Base-by-base conservation (phyloP, 2,329 filamentous ascomycete genomes). In the Paecilomyces dactylethromorphus region DNA sequence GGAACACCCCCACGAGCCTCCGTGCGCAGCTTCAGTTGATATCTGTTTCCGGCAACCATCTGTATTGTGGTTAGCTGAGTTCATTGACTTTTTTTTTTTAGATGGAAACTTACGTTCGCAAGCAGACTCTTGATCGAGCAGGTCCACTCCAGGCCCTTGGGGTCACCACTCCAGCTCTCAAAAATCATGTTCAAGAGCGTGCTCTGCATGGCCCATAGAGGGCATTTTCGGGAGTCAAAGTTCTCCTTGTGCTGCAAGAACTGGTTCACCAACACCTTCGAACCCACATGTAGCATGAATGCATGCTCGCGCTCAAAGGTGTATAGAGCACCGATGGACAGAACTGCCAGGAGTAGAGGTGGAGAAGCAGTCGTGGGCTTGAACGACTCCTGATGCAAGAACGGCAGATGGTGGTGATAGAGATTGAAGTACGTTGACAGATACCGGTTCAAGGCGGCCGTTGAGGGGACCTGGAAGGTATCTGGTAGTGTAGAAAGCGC, bases 131-230 rank as follows among this genome's bases (percentile, higher is more conserved):
- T 97, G 78, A 99, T 97, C 1, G 94, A 97, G 76, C 93, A 97
- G 35, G 94, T 92, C 94, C 94, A 99, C 75, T 99, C 94, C 2
- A 99, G 83, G 39, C 94, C 94, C 77, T 97, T 97, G 35, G 94
- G 89, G 70, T 97, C 94, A 68, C 94, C 94, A 74, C 94, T 97
- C 94, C 94, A 99, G 81, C 92, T 97, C 58, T 94, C 92, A 74
- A 99, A 97, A 65, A 97, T 88, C 94, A 97, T 97, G 81, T 99
- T 99, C 59, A 99, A 81, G 57, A 99, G 80, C 3, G 92, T 96
- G 73, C 91, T 91, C 74, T 99, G 94, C 91, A 97, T 97, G 54
- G 93, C 94, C 93, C 94, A 97, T 13, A 99, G 78, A 3, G 94
- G 94, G 69, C 93, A 97, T 75, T 97, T 97, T 67, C 93, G 87